These are phyloP conservation scores for Irpex lacteus DNA, from an alignment of 1,284 basidiomycete genomes.

Conservation along the genomic window DNA sequence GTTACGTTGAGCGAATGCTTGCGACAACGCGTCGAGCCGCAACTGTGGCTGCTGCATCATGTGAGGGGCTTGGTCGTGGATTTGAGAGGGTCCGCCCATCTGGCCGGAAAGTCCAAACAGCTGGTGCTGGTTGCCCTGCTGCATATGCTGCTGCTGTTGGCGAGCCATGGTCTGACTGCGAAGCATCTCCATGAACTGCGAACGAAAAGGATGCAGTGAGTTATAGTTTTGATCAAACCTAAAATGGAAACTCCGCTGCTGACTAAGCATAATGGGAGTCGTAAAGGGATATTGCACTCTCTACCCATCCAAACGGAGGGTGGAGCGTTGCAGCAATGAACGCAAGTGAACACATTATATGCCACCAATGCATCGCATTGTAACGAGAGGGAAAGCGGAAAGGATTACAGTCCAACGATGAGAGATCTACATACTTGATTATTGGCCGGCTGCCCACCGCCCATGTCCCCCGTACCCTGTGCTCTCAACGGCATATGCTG, in stretches of 20 bases:
- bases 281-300: conserved; percentile 5
- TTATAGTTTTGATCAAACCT: conserved; percentile 12
- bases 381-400: not conserved
- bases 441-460: conserved; percentile 24
- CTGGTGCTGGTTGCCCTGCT: conserved; percentile 12
- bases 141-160: conserved; percentile 26
- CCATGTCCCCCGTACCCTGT: conserved; percentile 41
- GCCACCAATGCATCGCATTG: not conserved
- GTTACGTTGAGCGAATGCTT: not conserved
- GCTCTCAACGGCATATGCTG: conserved; percentile 36
- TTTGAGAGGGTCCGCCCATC: conserved; percentile 10
- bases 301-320: not conserved
- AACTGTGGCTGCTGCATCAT: conserved; percentile 6
- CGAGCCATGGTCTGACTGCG: conserved; percentile 33
- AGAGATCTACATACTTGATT: conserved; percentile 40
- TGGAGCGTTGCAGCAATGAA: not conserved
- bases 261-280: conserved; percentile 17
- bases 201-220: conserved; percentile 9
- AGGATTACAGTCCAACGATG: conserved; percentile 8
- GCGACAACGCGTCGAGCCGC: not conserved
- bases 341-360: not conserved
- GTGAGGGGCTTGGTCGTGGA: conserved; percentile 8
- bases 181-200: conserved; percentile 49
- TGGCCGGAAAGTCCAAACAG: conserved; percentile 10
- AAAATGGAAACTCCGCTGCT: conserved; percentile 12